A percentile compares a stretch with the other conserved stretches of the same genome.
phyloP scores from a whole-genome alignment of 1,284 basidiomycete species.

The Leccinum pachyderme region DNA sequence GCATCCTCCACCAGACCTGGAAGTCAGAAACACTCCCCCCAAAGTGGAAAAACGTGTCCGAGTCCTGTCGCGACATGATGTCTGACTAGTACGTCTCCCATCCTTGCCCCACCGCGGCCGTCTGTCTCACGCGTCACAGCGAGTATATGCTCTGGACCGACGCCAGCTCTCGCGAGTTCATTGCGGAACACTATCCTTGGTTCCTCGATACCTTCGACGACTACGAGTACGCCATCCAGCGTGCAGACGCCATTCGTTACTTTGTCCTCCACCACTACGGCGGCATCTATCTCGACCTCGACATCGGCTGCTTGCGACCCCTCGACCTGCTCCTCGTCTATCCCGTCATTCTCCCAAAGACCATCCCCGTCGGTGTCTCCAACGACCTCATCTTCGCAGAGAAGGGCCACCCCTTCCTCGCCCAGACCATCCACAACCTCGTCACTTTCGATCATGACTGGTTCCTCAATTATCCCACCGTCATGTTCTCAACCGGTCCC shows the following conservation, averaged over 20 bases:
- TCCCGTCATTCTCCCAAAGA: constrained; percentile 90
- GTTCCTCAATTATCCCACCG: constrained; percentile 95
- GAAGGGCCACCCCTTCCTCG: constrained; percentile 86
- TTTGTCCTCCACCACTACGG: constrained; percentile 96
- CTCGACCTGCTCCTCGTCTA: constrained; percentile 87
- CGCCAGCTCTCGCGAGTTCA: constrained; percentile 84
- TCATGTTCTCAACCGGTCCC: constrained; percentile 99
- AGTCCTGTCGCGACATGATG: constrained; percentile 85
- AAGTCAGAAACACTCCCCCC: constrained; percentile 86
- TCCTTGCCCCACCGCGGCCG: constrained; percentile 14
- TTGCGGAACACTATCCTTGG: constrained; percentile 86
- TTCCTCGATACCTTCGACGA: constrained; percentile 91
- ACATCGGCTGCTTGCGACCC: constrained; percentile 91
- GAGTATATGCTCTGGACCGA: constrained; percentile 99
- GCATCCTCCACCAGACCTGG: constrained; percentile 99
- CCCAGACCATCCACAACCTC: constrained; percentile 90
- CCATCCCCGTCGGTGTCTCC: constrained; percentile 94
- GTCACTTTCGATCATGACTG: constrained; percentile 92
- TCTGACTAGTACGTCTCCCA: constrained; percentile 83
- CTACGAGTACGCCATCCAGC: constrained; percentile 93
- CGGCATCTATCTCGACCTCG: constrained; percentile 95
- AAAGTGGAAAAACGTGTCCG: constrained; percentile 79
- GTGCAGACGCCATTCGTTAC: constrained; percentile 97
- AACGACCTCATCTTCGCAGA: constrained; percentile 97
- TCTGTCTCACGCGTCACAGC: constrained; percentile 42